These are phyloP conservation scores for Biscutella auriculata DNA, from an alignment of 441 rosid species.

Conservation along the genomic window DNA sequence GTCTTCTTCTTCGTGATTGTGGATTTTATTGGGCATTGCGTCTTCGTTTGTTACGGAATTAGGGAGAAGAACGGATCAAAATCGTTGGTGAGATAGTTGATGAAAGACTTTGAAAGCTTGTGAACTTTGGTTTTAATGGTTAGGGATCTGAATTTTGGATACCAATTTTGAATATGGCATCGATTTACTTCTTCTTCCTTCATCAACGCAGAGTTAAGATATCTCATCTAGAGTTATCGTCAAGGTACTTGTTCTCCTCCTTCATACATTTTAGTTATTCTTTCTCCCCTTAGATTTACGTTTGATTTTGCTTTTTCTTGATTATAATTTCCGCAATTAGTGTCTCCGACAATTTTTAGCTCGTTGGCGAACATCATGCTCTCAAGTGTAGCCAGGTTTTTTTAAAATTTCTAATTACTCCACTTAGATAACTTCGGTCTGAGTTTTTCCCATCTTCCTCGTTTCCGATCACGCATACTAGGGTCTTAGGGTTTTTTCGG, in stretches of 20 bases:
- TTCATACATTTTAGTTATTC: no score
- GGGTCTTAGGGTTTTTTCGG: neutral
- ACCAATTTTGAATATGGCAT: slow-evolving; percentile 82
- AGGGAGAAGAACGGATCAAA: slow-evolving; percentile 67
- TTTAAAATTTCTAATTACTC: neutral
- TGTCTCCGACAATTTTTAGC: slow-evolving; percentile 84
- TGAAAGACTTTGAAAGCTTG: slow-evolving; percentile 59
- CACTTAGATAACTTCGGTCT: neutral
- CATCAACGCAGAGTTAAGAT: no score
- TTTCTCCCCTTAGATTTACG: no score
- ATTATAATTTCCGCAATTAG: no score
- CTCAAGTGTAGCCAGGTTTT: slow-evolving; percentile 92
- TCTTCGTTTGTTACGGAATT: slow-evolving; percentile 43
- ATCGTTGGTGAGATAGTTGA: slow-evolving; percentile 55
- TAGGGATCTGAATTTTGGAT: slow-evolving; percentile 52
- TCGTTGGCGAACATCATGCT: slow-evolving; percentile 83
- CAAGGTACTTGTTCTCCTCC: no score
- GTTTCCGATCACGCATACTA: neutral
- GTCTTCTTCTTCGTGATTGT: slow-evolving; percentile 49
- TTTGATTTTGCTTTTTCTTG: no score
- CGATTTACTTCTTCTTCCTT: slow-evolving; percentile 53
- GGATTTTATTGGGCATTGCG: slow-evolving; percentile 66
- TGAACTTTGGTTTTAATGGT: slow-evolving; percentile 57
- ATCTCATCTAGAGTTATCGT: no score
- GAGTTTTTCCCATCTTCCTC: neutral